A percentile compares a stretch with the other conserved stretches of the same genome.
Evolutionary conservation across 805 yeast species (phyloP).

Genomic region (Tetrapisispora iriomotensis): DNA sequence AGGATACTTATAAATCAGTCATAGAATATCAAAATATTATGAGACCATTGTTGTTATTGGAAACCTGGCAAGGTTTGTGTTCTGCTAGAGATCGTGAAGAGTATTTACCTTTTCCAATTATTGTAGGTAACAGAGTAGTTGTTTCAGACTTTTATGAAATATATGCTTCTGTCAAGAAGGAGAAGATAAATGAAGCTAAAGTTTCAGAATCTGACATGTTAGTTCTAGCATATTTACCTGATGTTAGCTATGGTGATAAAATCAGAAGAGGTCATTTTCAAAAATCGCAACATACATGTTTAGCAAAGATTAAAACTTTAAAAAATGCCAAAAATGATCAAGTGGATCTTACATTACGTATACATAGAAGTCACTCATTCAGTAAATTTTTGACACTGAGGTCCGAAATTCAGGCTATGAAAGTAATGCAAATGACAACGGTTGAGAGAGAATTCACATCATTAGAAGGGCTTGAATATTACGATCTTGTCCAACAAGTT

Average conservation of each 20-base stretch:
- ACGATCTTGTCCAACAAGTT: constrained; percentile 62
- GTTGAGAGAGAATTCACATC: constrained; percentile 89
- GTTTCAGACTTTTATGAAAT: constrained; percentile 85
- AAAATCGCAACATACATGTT: constrained; percentile 40
- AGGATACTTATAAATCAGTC: constrained; percentile 45
- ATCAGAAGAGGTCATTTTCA: constrained; percentile 30
- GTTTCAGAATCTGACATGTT: constrained; percentile 70
- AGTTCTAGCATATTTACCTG: constrained; percentile 47
- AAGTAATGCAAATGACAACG: constrained; percentile 80
- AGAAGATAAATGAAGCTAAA: constrained; percentile 40
- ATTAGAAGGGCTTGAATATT: constrained; percentile 69
- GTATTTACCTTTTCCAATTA: constrained; percentile 48
- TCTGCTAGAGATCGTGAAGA: constrained; percentile 55
- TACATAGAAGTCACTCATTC: constrained; percentile 40
- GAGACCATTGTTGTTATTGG: constrained; percentile 75
- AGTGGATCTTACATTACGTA: constrained; percentile 66
- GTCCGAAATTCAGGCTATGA: constrained; percentile 53
- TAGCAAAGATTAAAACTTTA: constrained; percentile 72
- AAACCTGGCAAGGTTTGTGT: constrained; percentile 88
- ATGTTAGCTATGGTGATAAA: constrained; percentile 19
- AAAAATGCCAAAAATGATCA: constrained; percentile 56
- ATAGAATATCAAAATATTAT: constrained; percentile 60
- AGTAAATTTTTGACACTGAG: constrained; percentile 50
- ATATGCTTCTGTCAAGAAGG: constrained; percentile 56
- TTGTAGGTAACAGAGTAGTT: constrained; percentile 70